Conservation (phyloP, 768 basidiomycete species). For the Trametes cingulata region DNA sequence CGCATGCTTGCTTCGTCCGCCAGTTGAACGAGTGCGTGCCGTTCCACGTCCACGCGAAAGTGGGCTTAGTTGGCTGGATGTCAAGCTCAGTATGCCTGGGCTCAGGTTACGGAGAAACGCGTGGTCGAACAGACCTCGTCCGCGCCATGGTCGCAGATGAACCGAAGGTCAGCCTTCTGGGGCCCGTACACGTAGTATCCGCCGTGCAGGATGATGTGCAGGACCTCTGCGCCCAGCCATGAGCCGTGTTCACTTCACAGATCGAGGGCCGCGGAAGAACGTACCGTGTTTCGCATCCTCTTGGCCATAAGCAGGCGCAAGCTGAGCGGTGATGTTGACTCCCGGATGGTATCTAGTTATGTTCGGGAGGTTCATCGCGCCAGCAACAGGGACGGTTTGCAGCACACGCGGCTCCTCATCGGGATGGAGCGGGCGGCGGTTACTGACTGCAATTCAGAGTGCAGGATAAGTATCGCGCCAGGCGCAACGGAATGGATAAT, state of each 20-base stretch:
- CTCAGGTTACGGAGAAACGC: background rate
- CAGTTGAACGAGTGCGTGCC: slow-evolving; percentile 33
- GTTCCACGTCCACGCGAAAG: slow-evolving; percentile 24
- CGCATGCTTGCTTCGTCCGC: slow-evolving; percentile 32
- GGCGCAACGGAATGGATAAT: background rate
- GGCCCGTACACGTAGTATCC: slow-evolving; percentile 30
- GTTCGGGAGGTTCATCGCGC: slow-evolving; percentile 20
- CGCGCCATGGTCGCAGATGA: slow-evolving; percentile 30
- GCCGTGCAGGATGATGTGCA: slow-evolving; percentile 30
- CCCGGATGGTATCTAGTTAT: slow-evolving; percentile 21
- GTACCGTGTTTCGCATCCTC: slow-evolving; percentile 22
- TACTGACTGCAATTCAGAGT: slow-evolving; percentile 18
- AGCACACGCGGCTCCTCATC: slow-evolving; percentile 27
- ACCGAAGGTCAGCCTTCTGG: slow-evolving; percentile 30
- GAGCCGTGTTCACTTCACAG: background rate
- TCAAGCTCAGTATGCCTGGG: background rate
- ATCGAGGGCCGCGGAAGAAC: background rate
- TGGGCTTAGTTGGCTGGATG: slow-evolving; percentile 23
- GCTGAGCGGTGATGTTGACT: slow-evolving; percentile 26
- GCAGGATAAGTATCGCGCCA: background rate
- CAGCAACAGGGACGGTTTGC: slow-evolving; percentile 31
- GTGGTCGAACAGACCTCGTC: slow-evolving; percentile 27
- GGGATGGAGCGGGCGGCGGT: slow-evolving; percentile 24
- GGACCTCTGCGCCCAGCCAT: slow-evolving; percentile 11
- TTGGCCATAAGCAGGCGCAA: slow-evolving; percentile 7